Percentiles rank a stretch among this genome's conserved stretches.
phyloP scores from a whole-genome alignment of 208 protist genomes.

The Crithidia fasciculata region DNA sequence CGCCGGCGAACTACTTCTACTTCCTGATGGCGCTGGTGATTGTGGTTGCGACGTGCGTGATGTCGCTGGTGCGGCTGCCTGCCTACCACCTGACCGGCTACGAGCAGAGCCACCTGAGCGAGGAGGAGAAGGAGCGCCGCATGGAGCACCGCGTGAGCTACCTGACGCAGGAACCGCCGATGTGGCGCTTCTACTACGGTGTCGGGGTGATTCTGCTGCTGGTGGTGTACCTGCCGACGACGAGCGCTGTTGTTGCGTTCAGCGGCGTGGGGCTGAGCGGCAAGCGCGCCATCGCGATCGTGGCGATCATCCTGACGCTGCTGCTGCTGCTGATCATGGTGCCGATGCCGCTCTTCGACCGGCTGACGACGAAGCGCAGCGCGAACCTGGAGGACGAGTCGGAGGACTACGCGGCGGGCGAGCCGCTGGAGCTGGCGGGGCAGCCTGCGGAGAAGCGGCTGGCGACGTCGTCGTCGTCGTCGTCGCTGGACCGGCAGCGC shows the following conservation, averaged over 20 bases:
- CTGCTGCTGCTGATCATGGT: constrained; percentile 22
- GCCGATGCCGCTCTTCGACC: constrained; percentile 9
- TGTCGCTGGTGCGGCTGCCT: constrained; percentile 41
- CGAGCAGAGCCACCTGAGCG: constrained; percentile 36
- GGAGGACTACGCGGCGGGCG: not conserved
- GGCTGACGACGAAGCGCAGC: not conserved
- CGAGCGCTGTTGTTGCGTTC: constrained; percentile 41
- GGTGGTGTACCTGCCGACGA: constrained; percentile 56
- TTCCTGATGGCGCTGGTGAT: constrained; percentile 48
- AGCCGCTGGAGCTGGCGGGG: constrained; percentile 5
- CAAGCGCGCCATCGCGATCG: constrained; percentile 37
- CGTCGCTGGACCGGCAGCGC: not conserved
- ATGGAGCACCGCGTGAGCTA: constrained; percentile 25
- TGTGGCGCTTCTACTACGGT: constrained; percentile 59
- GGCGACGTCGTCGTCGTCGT: not conserved
- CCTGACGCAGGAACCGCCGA: constrained; percentile 52
- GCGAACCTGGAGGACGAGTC: not conserved
- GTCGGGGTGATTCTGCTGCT: constrained; percentile 49
- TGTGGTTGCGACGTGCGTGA: constrained; percentile 20
- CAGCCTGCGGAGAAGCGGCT: constrained; percentile 1
- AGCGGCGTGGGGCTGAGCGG: constrained; percentile 1
- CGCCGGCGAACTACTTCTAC: constrained; percentile 51
- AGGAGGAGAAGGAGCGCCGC: constrained; percentile 23
- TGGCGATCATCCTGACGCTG: constrained; percentile 28
- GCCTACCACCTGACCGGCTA: constrained; percentile 55